These are phyloP conservation scores for Pestalotiopsis sp. DNA, from an alignment of 2,329 filamentous ascomycete genomes.

Conservation along the genomic window DNA sequence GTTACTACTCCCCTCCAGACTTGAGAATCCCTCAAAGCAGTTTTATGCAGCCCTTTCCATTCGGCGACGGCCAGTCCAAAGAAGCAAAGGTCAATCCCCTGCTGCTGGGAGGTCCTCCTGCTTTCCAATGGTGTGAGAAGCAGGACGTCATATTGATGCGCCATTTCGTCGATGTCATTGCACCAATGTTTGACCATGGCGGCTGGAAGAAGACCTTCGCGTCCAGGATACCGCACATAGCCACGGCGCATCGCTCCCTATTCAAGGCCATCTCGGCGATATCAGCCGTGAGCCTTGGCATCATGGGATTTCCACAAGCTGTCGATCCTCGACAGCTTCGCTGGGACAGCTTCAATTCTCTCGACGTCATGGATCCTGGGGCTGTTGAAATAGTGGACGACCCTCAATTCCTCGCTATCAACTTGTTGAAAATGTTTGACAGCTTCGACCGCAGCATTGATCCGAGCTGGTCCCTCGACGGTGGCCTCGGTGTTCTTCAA, in stretches of 20 bases:
- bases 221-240: constrained; percentile 5
- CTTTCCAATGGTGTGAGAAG: not conserved
- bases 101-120: not conserved
- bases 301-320: not conserved
- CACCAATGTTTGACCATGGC: constrained; percentile 11
- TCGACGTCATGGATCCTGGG: not conserved
- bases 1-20: not conserved
- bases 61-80: not conserved
- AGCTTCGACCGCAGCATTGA: not conserved
- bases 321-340: not conserved
- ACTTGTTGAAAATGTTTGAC: not conserved
- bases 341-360: not conserved
- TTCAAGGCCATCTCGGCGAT: constrained; percentile 6
- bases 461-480: not conserved
- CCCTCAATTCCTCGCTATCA: not conserved
- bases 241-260: not conserved
- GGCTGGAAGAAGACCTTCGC: constrained; percentile 8
- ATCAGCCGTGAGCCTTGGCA: not conserved
- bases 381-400: not conserved
- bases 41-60: not conserved
- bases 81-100: not conserved
- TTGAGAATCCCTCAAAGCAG: not conserved
- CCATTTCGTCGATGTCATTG: constrained; percentile 12
- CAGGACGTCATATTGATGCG: constrained; percentile 10
- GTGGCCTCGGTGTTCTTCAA: not conserved